Conservation (phyloP, 1,139 yeast species). For the Nakaseomyces uthaithaninus region DNA sequence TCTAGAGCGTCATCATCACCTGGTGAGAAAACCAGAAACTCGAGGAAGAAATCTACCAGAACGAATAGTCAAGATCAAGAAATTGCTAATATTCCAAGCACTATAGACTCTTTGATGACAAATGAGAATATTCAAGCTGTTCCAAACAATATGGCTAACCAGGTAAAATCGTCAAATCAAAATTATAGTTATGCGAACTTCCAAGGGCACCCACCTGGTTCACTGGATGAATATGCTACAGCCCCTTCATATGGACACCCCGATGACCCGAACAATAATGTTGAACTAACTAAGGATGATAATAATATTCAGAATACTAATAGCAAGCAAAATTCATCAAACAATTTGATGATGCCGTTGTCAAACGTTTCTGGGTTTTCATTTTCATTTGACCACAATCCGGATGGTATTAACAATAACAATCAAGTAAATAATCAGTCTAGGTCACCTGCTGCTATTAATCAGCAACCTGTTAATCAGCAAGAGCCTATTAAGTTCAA, state of each 20-base stretch:
- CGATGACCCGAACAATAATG: slow-evolving; percentile 1
- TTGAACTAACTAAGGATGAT: slow-evolving; percentile 4
- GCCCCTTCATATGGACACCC: background rate
- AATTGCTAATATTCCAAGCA: slow-evolving; percentile 6
- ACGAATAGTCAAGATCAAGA: slow-evolving; percentile 2
- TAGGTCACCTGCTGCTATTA: background rate
- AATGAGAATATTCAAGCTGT: slow-evolving; percentile 3
- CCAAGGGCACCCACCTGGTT: slow-evolving; percentile 1
- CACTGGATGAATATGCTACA: background rate
- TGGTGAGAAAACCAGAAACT: background rate
- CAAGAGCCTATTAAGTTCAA: slow-evolving; percentile 10
- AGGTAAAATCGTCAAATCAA: slow-evolving; percentile 1
- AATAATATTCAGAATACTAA: slow-evolving; percentile 2
- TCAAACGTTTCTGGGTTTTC: slow-evolving; percentile 5
- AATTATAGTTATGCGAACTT: slow-evolving; percentile 4
- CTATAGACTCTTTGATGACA: slow-evolving; percentile 5
- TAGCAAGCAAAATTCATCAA: background rate
- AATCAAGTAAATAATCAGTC: background rate
- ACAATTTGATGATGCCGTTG: slow-evolving; percentile 6
- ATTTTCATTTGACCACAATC: slow-evolving; percentile 9
- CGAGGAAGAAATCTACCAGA: slow-evolving; percentile 2
- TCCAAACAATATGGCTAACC: background rate
- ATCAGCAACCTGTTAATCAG: slow-evolving; percentile 1
- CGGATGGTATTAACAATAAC: background rate
- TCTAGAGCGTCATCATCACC: slow-evolving; percentile 6